A percentile compares a stretch with the other conserved stretches of the same genome.
phyloP scores from a whole-genome alignment of 2,329 filamentous ascomycete genomes.

The Talaromyces sp. region DNA sequence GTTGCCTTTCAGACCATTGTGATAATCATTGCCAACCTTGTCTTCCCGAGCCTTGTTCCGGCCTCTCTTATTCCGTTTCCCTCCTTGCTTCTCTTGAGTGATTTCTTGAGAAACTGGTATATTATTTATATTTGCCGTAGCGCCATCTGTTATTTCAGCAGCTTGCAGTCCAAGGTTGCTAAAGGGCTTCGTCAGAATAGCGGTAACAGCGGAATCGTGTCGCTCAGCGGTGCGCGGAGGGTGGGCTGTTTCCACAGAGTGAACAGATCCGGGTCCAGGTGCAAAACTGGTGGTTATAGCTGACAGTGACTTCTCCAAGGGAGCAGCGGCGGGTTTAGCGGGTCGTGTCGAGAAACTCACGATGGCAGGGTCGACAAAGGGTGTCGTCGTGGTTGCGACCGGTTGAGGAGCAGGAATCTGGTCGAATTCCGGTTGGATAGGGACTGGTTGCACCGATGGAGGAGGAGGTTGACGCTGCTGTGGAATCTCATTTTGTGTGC shows the following conservation, averaged over 20 bases:
- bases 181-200: conserved; percentile 43
- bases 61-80: conserved; percentile 40
- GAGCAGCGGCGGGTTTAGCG: conserved; percentile 8
- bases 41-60: conserved; percentile 43
- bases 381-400: conserved; percentile 10
- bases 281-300: not conserved
- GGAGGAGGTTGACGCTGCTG: conserved; percentile 1
- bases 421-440: not conserved
- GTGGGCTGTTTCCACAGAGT: conserved; percentile 8
- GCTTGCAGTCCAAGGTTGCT: conserved; percentile 30
- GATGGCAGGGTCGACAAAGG: conserved; percentile 78
- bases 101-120: conserved; percentile 10
- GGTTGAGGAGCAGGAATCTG: not conserved
- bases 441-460: not conserved
- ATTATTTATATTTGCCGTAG: not conserved
- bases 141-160: conserved; percentile 14
- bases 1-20: conserved; percentile 40
- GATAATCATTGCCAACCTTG: conserved; percentile 45
- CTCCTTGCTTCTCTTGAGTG: conserved; percentile 20
- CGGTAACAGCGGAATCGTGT: conserved; percentile 27
- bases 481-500: conserved; percentile 15
- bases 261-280: not conserved
- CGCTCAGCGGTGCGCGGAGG: conserved; percentile 16
- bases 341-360: conserved; percentile 54
- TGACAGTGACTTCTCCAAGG: conserved; percentile 7